These are phyloP conservation scores for Fragosphaeria purpurea DNA, from an alignment of 2,329 filamentous ascomycete genomes.

Conservation along the genomic window DNA sequence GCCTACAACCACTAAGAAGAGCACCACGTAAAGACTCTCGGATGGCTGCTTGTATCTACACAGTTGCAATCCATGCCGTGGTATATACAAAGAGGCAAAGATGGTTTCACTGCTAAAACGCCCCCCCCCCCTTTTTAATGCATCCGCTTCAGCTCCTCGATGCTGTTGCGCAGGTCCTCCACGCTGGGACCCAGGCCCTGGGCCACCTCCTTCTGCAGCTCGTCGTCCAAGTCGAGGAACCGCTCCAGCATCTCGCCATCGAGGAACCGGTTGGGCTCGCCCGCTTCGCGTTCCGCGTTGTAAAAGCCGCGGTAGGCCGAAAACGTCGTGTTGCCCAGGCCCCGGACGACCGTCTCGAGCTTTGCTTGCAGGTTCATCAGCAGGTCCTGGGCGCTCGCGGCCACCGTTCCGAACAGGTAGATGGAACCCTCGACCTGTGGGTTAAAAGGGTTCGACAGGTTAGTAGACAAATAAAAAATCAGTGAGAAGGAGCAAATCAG, in stretches of 20 bases:
- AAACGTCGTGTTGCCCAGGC: conserved; percentile 67
- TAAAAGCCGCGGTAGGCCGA: conserved; percentile 72
- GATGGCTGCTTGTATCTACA: no score
- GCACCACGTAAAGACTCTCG: no score
- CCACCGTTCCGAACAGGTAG: conserved; percentile 78
- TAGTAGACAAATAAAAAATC: not conserved
- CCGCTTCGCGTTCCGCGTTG: conserved; percentile 57
- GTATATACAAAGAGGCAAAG: no score
- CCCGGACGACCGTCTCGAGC: conserved; percentile 56
- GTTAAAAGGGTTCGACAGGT: not conserved
- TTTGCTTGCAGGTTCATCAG: conserved; percentile 71
- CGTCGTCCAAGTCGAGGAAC: conserved; percentile 63
- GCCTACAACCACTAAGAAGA: no score
- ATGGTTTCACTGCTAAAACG: no score
- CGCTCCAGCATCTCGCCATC: conserved; percentile 85
- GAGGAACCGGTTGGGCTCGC: conserved; percentile 76
- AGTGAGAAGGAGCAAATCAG: not conserved
- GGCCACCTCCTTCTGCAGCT: conserved; percentile 42
- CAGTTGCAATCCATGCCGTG: no score
- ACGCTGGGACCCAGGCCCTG: conserved; percentile 50
- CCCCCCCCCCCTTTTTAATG: conserved; percentile 35
- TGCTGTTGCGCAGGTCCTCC: conserved; percentile 50
- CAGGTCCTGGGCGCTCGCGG: conserved; percentile 61
- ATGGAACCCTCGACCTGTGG: conserved; percentile 78
- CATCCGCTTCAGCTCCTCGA: conserved; percentile 54